These are phyloP conservation scores for Gaeumannomyces tritici DNA, from an alignment of 2,329 filamentous ascomycete genomes.

Conservation along the genomic window DNA sequence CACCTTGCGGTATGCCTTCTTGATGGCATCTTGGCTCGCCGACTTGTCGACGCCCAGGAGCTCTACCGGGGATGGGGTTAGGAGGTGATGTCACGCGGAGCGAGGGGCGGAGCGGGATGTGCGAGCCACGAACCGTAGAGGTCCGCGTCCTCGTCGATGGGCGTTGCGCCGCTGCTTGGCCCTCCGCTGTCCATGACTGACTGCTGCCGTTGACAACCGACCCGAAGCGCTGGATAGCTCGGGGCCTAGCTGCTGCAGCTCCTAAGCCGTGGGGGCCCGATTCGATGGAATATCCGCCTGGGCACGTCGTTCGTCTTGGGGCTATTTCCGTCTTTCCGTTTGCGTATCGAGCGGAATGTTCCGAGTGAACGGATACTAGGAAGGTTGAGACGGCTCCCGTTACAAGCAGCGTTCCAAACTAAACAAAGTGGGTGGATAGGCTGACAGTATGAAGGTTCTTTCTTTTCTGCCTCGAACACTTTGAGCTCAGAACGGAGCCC, in stretches of 20 bases:
- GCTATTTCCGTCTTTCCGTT: neutral
- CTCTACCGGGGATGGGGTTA: constrained; percentile 37
- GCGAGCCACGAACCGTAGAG: constrained; percentile 37
- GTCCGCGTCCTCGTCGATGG: constrained; percentile 37
- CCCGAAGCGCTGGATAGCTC: neutral
- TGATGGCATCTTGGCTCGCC: constrained; percentile 73
- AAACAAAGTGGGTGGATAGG: neutral
- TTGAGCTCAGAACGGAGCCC: neutral
- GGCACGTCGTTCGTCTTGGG: too few relatives aligned
- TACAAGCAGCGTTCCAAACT: neutral
- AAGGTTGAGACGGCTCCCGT: neutral
- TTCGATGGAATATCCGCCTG: neutral
- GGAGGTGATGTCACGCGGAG: neutral
- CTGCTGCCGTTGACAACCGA: neutral
- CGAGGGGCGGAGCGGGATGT: neutral
- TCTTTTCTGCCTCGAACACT: neutral
- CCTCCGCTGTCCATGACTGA: constrained; percentile 14
- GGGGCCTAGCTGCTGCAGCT: neutral
- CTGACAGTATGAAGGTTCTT: neutral
- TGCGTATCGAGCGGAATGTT: neutral
- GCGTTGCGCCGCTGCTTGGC: constrained; percentile 10
- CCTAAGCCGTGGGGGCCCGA: neutral
- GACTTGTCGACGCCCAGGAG: constrained; percentile 66
- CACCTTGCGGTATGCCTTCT: constrained; percentile 94
- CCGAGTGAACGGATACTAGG: neutral